These are phyloP conservation scores for Amanita polypyramis DNA, from an alignment of 768 basidiomycete genomes.

Conservation along the genomic window DNA sequence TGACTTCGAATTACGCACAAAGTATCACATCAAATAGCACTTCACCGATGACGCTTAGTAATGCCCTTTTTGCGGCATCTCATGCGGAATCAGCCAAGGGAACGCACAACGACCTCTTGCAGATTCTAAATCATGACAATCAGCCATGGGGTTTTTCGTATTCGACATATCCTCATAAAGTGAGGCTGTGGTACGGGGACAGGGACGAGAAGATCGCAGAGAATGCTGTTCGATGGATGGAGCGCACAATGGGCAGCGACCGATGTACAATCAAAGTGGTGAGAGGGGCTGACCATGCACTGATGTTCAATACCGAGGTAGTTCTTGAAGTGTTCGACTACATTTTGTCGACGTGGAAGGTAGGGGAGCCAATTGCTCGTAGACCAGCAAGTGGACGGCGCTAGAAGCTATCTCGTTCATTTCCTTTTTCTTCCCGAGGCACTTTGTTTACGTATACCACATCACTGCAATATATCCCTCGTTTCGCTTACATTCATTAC, in stretches of 20 bases:
- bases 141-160: slow-evolving; percentile 91
- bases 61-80: slow-evolving; percentile 86
- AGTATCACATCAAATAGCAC: slow-evolving; percentile 23
- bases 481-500: slow-evolving; percentile 3
- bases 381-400: slow-evolving; percentile 2
- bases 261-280: slow-evolving; percentile 74
- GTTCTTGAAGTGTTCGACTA: slow-evolving; percentile 80
- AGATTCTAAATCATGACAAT: slow-evolving; percentile 85
- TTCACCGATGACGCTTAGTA: slow-evolving; percentile 70
- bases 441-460: slow-evolving; percentile 5
- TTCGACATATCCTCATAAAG: slow-evolving; percentile 59
- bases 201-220: slow-evolving; percentile 90
- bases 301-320: slow-evolving; percentile 87
- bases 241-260: slow-evolving; percentile 67
- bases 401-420: not conserved
- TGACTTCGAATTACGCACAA: slow-evolving; percentile 24
- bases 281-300: slow-evolving; percentile 80
- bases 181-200: slow-evolving; percentile 89
- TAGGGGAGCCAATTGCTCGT: slow-evolving; percentile 11
- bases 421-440: slow-evolving; percentile 5
- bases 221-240: slow-evolving; percentile 88
- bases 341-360: slow-evolving; percentile 46
- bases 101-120: slow-evolving; percentile 81
- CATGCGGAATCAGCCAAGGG: slow-evolving; percentile 92
- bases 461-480: slow-evolving; percentile 9